Evolutionary conservation across 1,284 basidiomycete genomes (phyloP).

Genomic region (Grifola frondosa): DNA sequence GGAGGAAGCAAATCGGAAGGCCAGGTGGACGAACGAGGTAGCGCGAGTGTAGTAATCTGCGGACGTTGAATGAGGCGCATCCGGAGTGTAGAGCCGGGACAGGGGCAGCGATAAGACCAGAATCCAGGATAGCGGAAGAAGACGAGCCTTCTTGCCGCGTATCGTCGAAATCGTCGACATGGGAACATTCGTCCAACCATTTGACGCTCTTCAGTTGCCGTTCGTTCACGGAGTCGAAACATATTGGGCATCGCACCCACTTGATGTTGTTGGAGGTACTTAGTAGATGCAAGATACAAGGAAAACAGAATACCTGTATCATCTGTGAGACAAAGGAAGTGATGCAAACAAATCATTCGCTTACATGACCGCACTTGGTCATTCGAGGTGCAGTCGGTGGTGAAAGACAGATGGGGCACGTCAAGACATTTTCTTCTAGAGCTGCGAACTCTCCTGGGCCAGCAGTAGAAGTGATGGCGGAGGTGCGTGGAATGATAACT

Average conservation of each 20-base stretch:
- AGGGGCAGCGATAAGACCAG: constrained; percentile 39
- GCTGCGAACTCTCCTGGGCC: constrained; percentile 37
- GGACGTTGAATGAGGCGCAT: constrained; percentile 94
- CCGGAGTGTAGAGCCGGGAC: constrained; percentile 58
- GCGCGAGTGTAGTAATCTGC: constrained; percentile 92
- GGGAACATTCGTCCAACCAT: constrained; percentile 61
- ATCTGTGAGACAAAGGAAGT: constrained; percentile 3
- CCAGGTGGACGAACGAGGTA: constrained; percentile 91
- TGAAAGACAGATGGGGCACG: constrained; percentile 94
- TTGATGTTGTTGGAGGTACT: constrained; percentile 78
- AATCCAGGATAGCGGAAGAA: constrained; percentile 41
- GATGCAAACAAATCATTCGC: constrained; percentile 35
- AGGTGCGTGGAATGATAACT: constrained; percentile 85
- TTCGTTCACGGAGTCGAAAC: constrained; percentile 91
- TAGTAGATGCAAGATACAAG: constrained; percentile 92
- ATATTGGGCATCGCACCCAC: constrained; percentile 93
- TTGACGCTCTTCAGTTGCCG: constrained; percentile 92
- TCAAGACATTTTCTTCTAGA: constrained; percentile 62
- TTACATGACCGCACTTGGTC: constrained; percentile 96
- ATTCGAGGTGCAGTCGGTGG: constrained; percentile 91
- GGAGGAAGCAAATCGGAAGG: constrained; percentile 90
- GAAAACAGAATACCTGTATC: constrained; percentile 81
- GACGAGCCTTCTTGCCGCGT: constrained; percentile 40
- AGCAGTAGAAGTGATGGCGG: constrained; percentile 56
- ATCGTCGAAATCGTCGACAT: constrained; percentile 39